These are phyloP conservation scores for Fusarium neocosmosporiellum DNA, from an alignment of 2,329 filamentous ascomycete genomes.

Conservation along the genomic window DNA sequence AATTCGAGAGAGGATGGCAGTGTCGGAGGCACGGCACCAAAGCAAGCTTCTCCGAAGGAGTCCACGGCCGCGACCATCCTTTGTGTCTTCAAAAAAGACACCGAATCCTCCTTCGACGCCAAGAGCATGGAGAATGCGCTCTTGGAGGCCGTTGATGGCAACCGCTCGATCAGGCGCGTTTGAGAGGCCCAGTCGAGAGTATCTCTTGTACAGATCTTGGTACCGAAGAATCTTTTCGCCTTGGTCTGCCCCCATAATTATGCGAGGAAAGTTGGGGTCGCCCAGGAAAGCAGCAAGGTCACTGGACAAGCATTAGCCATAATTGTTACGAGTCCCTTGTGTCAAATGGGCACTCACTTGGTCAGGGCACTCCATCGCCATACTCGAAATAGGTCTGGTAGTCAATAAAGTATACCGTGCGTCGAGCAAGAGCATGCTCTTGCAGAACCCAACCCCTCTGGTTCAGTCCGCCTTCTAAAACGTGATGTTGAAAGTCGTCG, in stretches of 20 bases:
- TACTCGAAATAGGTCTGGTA: slow-evolving; percentile 54
- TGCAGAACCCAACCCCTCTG: slow-evolving; percentile 54
- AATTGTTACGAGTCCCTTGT: not conserved
- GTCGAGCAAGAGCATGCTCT: slow-evolving; percentile 50
- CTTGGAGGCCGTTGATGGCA: not conserved
- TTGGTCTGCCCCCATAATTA: not conserved
- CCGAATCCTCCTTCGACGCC: not conserved
- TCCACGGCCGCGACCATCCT: not conserved
- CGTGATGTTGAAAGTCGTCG: slow-evolving; percentile 33
- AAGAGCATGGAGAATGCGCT: not conserved
- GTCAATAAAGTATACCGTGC: slow-evolving; percentile 52
- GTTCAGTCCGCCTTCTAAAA: slow-evolving; percentile 45
- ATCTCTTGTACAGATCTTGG: not conserved
- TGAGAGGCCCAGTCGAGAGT: not conserved
- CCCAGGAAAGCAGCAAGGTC: not conserved
- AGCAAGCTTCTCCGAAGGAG: not conserved
- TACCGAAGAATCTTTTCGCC: not conserved
- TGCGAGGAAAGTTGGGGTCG: not conserved
- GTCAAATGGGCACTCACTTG: not conserved
- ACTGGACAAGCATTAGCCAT: not conserved
- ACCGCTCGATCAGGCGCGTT: not conserved
- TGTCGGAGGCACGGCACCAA: not conserved
- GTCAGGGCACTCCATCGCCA: slow-evolving; percentile 46
- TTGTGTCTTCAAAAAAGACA: not conserved
- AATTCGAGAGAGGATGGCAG: not conserved